Conservation (phyloP, 2,329 filamentous ascomycete species). For the Aspergillus piperis region DNA sequence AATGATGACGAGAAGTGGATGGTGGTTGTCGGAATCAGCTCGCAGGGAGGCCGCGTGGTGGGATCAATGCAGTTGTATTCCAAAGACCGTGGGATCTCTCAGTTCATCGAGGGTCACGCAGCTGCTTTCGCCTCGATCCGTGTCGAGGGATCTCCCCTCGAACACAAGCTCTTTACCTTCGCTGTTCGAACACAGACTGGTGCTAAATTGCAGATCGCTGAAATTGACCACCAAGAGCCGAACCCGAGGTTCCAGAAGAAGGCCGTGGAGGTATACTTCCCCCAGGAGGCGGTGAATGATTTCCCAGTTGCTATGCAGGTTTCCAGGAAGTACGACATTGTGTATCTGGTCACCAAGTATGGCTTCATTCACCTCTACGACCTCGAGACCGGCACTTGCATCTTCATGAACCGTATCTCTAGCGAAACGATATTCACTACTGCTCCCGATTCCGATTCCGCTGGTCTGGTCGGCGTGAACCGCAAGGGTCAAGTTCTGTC, state of each 20-base stretch:
- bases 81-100: slow-evolving; percentile 92
- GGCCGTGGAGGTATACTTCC: slow-evolving; percentile 97
- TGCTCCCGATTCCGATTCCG: slow-evolving; percentile 76
- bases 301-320: slow-evolving; percentile 98
- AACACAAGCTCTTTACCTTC: slow-evolving; percentile 96
- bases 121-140: slow-evolving; percentile 89
- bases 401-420: slow-evolving; percentile 99
- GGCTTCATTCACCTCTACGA: slow-evolving; percentile 99
- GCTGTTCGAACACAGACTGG: slow-evolving; percentile 86
- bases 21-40: slow-evolving; percentile 93
- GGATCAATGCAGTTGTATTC: slow-evolving; percentile 98
- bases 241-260: slow-evolving; percentile 94
- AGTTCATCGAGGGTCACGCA: slow-evolving; percentile 95
- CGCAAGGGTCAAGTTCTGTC: slow-evolving; percentile 95
- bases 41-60: slow-evolving; percentile 88
- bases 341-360: slow-evolving; percentile 98
- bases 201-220: slow-evolving; percentile 95
- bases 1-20: slow-evolving; percentile 98
- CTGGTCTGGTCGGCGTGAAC: slow-evolving; percentile 92
- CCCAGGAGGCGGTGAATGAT: slow-evolving; percentile 89
- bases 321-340: slow-evolving; percentile 91
- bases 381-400: slow-evolving; percentile 88
- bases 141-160: slow-evolving; percentile 82
- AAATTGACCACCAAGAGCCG: slow-evolving; percentile 88
- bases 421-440: slow-evolving; percentile 99